Percentiles rank a stretch among this genome's conserved stretches.
Conservation (phyloP, 192 early-diverging fungal species). For the Backusella westeae region DNA sequence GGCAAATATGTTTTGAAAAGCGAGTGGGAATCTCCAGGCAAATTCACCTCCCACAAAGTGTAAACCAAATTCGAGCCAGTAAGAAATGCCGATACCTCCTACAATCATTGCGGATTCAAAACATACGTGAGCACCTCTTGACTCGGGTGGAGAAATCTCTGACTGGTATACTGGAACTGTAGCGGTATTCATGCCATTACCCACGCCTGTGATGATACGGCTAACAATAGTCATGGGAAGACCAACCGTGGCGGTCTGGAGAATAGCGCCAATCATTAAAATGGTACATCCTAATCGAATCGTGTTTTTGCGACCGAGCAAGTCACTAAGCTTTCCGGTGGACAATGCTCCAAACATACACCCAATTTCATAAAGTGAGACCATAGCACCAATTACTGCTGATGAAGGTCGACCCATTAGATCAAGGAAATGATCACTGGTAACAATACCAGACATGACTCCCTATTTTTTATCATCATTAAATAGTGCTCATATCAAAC, state of each 20-base stretch:
- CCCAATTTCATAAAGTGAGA: conserved; percentile 32
- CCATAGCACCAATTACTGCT: conserved; percentile 50
- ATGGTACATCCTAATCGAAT: conserved; percentile 47
- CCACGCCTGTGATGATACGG: conserved; percentile 51
- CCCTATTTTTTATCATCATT: neutral
- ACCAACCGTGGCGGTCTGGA: conserved; percentile 46
- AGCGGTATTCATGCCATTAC: conserved; percentile 50
- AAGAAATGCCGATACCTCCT: conserved; percentile 49
- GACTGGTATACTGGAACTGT: conserved; percentile 52
- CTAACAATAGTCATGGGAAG: conserved; percentile 49
- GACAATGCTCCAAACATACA: conserved; percentile 27
- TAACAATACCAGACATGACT: conserved; percentile 26
- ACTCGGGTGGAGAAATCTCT: conserved; percentile 51
- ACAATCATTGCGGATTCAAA: conserved; percentile 50
- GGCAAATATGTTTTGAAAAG: conserved; percentile 69
- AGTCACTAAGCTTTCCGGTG: conserved; percentile 49
- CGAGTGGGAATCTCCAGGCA: conserved; percentile 73
- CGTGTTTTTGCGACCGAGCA: conserved; percentile 42
- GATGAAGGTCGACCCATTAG: conserved; percentile 10
- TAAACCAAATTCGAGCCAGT: conserved; percentile 45
- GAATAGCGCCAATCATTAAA: conserved; percentile 48
- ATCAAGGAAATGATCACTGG: conserved; percentile 16
- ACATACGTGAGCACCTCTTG: conserved; percentile 50
- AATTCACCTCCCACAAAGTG: conserved; percentile 27
- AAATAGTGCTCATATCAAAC: neutral